phyloP scores from a whole-genome alignment of 768 basidiomycete genomes.

The Rossbeevera mucosa region DNA sequence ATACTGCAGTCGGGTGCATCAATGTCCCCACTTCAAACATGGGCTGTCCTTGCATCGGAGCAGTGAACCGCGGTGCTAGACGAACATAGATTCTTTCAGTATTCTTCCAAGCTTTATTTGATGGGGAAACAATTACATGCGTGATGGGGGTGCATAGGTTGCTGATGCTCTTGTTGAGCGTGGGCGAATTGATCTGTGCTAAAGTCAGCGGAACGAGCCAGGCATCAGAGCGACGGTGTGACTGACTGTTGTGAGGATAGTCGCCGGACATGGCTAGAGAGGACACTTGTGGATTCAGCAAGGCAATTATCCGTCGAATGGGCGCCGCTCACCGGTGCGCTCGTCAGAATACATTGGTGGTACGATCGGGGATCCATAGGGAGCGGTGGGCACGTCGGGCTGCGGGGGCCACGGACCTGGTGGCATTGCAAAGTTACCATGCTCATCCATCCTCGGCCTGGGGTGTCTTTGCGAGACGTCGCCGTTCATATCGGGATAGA shows the following conservation, averaged over 20 bases:
- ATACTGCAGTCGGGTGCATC: constrained; percentile 27
- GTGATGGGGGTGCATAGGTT: constrained; percentile 27
- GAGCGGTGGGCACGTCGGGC: constrained; percentile 29
- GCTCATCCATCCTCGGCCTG: constrained; percentile 30
- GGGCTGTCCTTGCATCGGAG: constrained; percentile 28
- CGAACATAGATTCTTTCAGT: constrained; percentile 56
- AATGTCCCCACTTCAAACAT: constrained; percentile 33
- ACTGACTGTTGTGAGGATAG: constrained; percentile 42
- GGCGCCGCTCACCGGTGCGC: constrained; percentile 43
- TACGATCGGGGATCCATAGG: constrained; percentile 43
- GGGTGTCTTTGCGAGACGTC: constrained; percentile 27
- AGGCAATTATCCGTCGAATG: constrained; percentile 8
- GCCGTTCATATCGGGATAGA: constrained; percentile 34
- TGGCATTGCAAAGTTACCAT: constrained; percentile 28
- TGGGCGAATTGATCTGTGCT: constrained; percentile 31
- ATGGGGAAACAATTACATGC: constrained; percentile 30
- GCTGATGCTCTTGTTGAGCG: constrained; percentile 31
- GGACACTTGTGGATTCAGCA: constrained; percentile 16
- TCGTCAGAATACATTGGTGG: constrained; percentile 54
- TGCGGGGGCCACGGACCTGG: constrained; percentile 32
- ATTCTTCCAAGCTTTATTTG: constrained; percentile 44
- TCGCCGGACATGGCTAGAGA: constrained; percentile 41
- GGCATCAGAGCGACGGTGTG: constrained; percentile 9
- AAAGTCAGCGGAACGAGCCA: constrained; percentile 17
- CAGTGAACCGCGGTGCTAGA: constrained; percentile 48